A percentile compares a stretch with the other conserved stretches of the same genome.
Evolutionary conservation across 305 asterid genomes (phyloP).

Genomic region (Fraxinus xanthoxyloides): DNA sequence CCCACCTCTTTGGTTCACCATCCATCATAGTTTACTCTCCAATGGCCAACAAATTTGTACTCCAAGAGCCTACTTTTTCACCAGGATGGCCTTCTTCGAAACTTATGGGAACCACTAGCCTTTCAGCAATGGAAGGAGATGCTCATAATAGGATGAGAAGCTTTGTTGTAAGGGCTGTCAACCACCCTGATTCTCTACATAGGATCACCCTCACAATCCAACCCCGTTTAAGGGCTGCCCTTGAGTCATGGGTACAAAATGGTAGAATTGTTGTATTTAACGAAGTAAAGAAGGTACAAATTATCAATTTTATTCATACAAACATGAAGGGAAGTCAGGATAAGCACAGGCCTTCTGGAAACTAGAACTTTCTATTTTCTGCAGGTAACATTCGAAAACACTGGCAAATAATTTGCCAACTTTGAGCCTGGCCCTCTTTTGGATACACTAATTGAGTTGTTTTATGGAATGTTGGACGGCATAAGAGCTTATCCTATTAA

Average conservation of each 20-base stretch:
- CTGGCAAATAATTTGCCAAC: conserved; percentile 48
- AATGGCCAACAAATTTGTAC: conserved; percentile 38
- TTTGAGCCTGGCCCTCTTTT: conserved; percentile 40
- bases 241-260: conserved; percentile 38
- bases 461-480: conserved; percentile 32
- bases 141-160: conserved; percentile 47
- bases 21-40: conserved; percentile 44
- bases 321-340: not conserved
- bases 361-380: not conserved
- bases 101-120: conserved; percentile 36
- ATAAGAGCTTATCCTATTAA: conserved; percentile 43
- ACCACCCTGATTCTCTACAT: conserved; percentile 52
- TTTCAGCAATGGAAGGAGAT: conserved; percentile 35
- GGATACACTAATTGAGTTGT: conserved; percentile 38
- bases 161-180: conserved; percentile 36
- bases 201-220: conserved; percentile 45
- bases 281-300: conserved; percentile 45
- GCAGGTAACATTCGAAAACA: conserved; percentile 41
- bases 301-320: not conserved
- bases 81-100: conserved; percentile 36
- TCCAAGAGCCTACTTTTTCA: conserved; percentile 31
- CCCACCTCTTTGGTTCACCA: conserved; percentile 52
- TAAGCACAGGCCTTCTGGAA: not conserved
- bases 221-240: conserved; percentile 38
- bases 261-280: conserved; percentile 34